Percentiles rank a stretch among this genome's conserved stretches.
phyloP scores from a whole-genome alignment of 106 monocot species.

The Allium cepa region DNA sequence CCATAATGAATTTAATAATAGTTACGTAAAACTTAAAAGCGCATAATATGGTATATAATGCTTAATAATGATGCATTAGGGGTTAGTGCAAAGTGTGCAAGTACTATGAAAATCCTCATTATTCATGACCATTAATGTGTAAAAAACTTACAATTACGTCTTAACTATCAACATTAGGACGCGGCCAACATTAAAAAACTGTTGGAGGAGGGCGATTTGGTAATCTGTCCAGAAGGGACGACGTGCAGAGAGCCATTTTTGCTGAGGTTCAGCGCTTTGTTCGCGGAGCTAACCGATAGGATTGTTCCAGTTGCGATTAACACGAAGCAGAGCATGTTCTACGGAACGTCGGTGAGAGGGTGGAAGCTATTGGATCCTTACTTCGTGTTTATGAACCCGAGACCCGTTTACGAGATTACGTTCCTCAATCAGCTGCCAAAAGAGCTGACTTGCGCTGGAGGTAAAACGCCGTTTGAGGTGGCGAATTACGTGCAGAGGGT shows the following conservation, averaged over 20 bases:
- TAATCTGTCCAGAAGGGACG: constrained; percentile 89
- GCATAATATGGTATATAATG: no score
- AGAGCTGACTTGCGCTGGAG: constrained; percentile 67
- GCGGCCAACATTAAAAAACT: constrained; percentile 44
- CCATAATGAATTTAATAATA: no score
- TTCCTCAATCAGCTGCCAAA: constrained; percentile 66
- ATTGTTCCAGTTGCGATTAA: constrained; percentile 96
- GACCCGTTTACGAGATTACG: constrained; percentile 83
- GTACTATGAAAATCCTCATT: no score
- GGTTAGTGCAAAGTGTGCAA: no score
- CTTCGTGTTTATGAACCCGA: constrained; percentile 94
- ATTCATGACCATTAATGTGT: no score
- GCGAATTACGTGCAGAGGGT: constrained; percentile 86
- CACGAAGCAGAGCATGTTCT: constrained; percentile 77
- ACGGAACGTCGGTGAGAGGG: constrained; percentile 70
- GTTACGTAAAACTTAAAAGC: no score
- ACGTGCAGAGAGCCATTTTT: constrained; percentile 92
- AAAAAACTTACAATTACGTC: no score
- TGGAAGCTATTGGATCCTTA: constrained; percentile 84
- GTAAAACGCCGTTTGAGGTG: constrained; percentile 67
- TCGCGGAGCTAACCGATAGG: constrained; percentile 88
- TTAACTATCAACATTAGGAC: constrained; percentile 12
- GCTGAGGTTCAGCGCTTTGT: constrained; percentile 80
- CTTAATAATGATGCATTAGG: no score
- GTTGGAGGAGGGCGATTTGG: constrained; percentile 66